Percentiles rank a stretch among this genome's conserved stretches.
Evolutionary conservation across 2,329 filamentous ascomycete genomes (phyloP).

Genomic region (Hymenoscyphus fraxineus): DNA sequence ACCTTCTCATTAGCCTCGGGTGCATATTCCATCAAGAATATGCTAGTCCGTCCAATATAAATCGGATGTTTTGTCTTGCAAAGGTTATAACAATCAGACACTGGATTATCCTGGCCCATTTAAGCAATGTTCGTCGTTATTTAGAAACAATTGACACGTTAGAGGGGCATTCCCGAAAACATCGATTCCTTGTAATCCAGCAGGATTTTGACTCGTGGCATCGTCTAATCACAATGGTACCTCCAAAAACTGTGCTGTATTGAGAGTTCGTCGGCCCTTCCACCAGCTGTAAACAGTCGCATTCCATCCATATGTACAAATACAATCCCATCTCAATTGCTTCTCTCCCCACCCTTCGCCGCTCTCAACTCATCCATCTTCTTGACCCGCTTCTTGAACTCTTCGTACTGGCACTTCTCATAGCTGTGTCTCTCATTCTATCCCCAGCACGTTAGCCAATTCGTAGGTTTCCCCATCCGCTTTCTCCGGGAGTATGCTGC

Average conservation of each 20-base stretch:
- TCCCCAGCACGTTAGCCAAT: slow-evolving; percentile 3
- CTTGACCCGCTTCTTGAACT: slow-evolving; percentile 96
- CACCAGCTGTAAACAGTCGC: not conserved
- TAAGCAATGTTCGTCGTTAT: too few species aligned
- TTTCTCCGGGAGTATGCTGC: slow-evolving; percentile 4
- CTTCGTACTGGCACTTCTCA: slow-evolving; percentile 98
- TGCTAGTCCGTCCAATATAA: too few species aligned
- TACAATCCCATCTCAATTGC: slow-evolving; percentile 57
- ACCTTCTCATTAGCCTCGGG: too few species aligned
- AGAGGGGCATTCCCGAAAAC: not conserved
- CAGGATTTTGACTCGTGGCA: not conserved
- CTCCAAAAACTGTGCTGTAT: not conserved
- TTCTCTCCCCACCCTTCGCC: slow-evolving; percentile 77
- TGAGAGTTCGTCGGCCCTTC: slow-evolving; percentile 2
- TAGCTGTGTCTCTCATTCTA: slow-evolving; percentile 96
- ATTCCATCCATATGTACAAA: slow-evolving; percentile 26
- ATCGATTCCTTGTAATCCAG: not conserved
- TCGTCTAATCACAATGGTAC: not conserved
- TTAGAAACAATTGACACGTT: too few species aligned
- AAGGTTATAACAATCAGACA: too few species aligned
- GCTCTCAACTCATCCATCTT: slow-evolving; percentile 97
- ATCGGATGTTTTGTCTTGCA: too few species aligned
- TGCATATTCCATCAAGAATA: too few species aligned
- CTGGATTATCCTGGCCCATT: too few species aligned
- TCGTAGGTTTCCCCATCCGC: not conserved